phyloP scores from a whole-genome alignment of 2,329 filamentous ascomycete genomes.

The Sordariomycetes sp. region DNA sequence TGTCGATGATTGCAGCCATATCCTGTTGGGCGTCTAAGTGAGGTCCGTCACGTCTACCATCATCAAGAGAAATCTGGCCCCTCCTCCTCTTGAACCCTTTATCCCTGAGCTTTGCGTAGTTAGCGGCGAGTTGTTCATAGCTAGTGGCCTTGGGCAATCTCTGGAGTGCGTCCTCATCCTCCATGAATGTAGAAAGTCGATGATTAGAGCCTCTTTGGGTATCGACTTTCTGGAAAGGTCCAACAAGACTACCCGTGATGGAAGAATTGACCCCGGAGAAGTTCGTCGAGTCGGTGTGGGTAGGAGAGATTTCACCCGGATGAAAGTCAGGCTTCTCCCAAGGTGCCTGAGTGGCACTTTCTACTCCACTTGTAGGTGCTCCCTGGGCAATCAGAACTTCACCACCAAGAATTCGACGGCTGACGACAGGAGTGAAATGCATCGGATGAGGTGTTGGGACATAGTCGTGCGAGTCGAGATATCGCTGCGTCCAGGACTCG shows the following conservation, averaged over 20 bases:
- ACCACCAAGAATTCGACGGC: neutral
- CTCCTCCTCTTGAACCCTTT: neutral
- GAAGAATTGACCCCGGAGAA: neutral
- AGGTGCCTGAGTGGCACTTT: no score
- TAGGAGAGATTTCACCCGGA: neutral
- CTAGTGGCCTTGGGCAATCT: neutral
- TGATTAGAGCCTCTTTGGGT: neutral
- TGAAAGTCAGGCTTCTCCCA: no score
- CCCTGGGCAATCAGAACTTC: neutral
- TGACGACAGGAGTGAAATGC: neutral
- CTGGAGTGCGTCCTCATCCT: neutral
- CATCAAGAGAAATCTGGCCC: neutral
- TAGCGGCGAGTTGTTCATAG: neutral
- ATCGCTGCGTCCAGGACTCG: slow-evolving; percentile 6
- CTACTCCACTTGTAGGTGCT: neutral
- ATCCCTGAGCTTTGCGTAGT: neutral
- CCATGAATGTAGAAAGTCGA: neutral
- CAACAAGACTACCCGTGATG: neutral
- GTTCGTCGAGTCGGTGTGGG: neutral
- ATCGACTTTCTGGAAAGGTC: neutral
- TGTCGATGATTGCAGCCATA: no score
- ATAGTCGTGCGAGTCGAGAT: slow-evolving; percentile 1
- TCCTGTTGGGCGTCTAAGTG: neutral
- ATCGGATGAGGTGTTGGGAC: neutral
- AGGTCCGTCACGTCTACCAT: neutral